A percentile compares a stretch with the other conserved stretches of the same genome.
These are phyloP conservation scores for Lolium rigidum DNA, from an alignment of 176 grass and related monocot species.

Conservation along the genomic window DNA sequence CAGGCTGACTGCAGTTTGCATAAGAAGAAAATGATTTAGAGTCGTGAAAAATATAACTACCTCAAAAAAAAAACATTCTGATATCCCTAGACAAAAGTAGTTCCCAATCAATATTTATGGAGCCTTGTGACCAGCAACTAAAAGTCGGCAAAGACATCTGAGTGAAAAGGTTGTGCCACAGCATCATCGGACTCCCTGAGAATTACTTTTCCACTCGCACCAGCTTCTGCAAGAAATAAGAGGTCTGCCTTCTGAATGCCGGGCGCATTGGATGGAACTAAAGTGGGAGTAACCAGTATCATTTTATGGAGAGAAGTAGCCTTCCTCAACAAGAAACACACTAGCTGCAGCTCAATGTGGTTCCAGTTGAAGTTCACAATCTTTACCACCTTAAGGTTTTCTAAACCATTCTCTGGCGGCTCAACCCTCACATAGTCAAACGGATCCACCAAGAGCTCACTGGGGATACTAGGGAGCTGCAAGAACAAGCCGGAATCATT, in stretches of 20 bases:
- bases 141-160: neutral
- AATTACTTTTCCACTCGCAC: neutral
- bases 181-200: neutral
- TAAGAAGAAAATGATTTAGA: neutral
- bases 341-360: neutral
- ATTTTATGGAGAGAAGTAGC: slow-evolving; percentile 12
- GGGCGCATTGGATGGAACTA: neutral
- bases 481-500: neutral
- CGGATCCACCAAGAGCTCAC: neutral
- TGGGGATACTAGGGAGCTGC: neutral
- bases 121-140: neutral
- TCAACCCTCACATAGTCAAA: neutral
- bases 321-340: slow-evolving; percentile 14
- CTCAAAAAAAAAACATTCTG: neutral
- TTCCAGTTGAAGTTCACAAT: slow-evolving; percentile 23
- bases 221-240: neutral
- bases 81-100: neutral
- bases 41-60: neutral
- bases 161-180: slow-evolving; percentile 26
- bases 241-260: neutral
- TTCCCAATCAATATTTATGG: neutral
- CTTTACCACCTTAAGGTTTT: slow-evolving; percentile 38
- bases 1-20: neutral
- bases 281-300: slow-evolving; percentile 8
- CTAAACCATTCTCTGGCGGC: neutral